Evolutionary conservation across 257 asterid genomes (phyloP).

Genomic region (Lavandula angustifolia): DNA sequence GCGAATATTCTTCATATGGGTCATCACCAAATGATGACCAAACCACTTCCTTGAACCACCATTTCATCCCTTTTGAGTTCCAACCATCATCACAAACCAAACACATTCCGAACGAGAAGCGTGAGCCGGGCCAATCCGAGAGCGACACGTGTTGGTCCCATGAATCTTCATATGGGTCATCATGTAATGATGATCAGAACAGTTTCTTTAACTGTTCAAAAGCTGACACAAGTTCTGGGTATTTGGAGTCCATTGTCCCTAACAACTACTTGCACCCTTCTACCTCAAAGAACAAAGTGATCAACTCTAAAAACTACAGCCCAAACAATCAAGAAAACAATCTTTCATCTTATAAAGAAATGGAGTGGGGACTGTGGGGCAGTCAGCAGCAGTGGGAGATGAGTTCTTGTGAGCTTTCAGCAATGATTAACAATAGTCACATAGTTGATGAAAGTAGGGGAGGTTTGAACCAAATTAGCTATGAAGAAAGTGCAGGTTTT

Average conservation of each 20-base stretch:
- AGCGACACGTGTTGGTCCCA: too few species aligned
- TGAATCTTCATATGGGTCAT: too few species aligned
- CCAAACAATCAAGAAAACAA: too few species aligned
- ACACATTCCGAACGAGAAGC: too few species aligned
- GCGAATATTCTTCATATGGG: slow-evolving; percentile 1
- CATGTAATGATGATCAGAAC: slow-evolving; percentile 20
- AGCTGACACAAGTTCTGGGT: slow-evolving; percentile 63
- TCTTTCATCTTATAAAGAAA: not conserved
- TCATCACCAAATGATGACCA: slow-evolving; percentile 43
- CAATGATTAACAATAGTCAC: slow-evolving; percentile 45
- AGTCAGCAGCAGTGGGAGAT: slow-evolving; percentile 22
- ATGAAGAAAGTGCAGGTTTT: slow-evolving; percentile 30
- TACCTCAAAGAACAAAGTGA: slow-evolving; percentile 5
- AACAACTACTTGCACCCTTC: slow-evolving; percentile 70
- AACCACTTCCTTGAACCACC: slow-evolving; percentile 56
- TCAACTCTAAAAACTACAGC: slow-evolving; percentile 12
- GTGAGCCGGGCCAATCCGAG: too few species aligned
- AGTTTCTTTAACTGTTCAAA: slow-evolving; percentile 38
- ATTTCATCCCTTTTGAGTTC: too few species aligned
- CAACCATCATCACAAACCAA: too few species aligned
- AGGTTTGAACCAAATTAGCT: slow-evolving; percentile 23
- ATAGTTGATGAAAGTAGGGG: slow-evolving; percentile 1
- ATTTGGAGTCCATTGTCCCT: slow-evolving; percentile 86
- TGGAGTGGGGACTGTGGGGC: slow-evolving; percentile 15
- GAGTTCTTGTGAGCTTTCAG: slow-evolving; percentile 67